These are phyloP conservation scores for Athelia sp. DNA, from an alignment of 1,284 basidiomycete species.

Conservation along the genomic window DNA sequence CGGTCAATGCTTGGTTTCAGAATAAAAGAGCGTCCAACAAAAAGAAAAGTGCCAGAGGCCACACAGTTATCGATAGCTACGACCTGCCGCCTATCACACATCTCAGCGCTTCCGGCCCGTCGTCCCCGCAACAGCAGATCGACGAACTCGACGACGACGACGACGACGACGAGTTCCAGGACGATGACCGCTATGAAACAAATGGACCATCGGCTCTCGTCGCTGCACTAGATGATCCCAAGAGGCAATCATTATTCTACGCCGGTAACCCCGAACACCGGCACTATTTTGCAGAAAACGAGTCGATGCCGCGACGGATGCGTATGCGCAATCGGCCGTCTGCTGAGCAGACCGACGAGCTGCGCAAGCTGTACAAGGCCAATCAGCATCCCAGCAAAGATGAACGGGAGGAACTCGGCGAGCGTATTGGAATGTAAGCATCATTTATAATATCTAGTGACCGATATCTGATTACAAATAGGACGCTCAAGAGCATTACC, in stretches of 20 bases:
- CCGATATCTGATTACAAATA: slow-evolving; percentile 26
- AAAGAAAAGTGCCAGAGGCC: slow-evolving; percentile 53
- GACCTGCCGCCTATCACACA: slow-evolving; percentile 40
- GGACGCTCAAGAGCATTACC: slow-evolving; percentile 71
- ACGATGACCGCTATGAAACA: neutral
- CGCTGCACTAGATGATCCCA: slow-evolving; percentile 6
- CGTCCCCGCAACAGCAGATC: slow-evolving; percentile 24
- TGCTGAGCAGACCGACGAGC: slow-evolving; percentile 58
- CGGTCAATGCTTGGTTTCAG: slow-evolving; percentile 80
- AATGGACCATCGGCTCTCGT: neutral
- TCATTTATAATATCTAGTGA: slow-evolving; percentile 17
- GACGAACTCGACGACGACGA: slow-evolving; percentile 36
- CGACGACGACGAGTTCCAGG: slow-evolving; percentile 3
- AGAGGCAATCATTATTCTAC: slow-evolving; percentile 37
- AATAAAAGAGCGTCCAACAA: slow-evolving; percentile 78
- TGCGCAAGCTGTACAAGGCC: slow-evolving; percentile 54
- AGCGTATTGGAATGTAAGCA: slow-evolving; percentile 68
- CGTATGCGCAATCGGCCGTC: slow-evolving; percentile 50
- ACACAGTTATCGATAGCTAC: neutral
- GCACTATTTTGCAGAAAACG: slow-evolving; percentile 39
- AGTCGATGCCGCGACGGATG: slow-evolving; percentile 46
- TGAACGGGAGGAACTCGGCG: slow-evolving; percentile 56
- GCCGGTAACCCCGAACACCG: slow-evolving; percentile 40
- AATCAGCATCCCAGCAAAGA: slow-evolving; percentile 65
- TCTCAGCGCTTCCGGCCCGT: slow-evolving; percentile 23